Percentiles rank a stretch among this genome's conserved stretches.
Conservation (phyloP, 768 basidiomycete genomes). For the Podaxis sp. region DNA sequence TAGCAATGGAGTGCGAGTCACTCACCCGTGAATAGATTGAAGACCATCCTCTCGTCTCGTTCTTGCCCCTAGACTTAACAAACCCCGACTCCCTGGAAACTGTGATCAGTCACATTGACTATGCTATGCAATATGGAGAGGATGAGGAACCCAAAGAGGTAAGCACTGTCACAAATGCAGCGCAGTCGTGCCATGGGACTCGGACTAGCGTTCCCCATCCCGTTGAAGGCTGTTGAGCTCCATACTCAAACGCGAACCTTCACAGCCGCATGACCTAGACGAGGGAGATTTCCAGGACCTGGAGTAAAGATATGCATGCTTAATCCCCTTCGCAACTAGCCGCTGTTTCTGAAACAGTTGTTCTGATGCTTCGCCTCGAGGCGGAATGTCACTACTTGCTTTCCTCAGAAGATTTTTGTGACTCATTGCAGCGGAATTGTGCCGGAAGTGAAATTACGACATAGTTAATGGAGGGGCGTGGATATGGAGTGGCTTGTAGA, state of each 20-base stretch:
- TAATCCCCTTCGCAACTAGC: not conserved
- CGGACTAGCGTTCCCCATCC: not conserved
- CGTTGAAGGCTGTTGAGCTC: slow-evolving; percentile 2
- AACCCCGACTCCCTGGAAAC: slow-evolving; percentile 87
- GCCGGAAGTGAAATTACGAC: not conserved
- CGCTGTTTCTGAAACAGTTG: not conserved
- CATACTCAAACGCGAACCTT: slow-evolving; percentile 15
- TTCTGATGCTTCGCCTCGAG: not conserved
- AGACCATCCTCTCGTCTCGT: slow-evolving; percentile 96
- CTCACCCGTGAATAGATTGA: slow-evolving; percentile 67
- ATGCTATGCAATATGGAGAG: slow-evolving; percentile 98
- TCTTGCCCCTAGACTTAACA: slow-evolving; percentile 91
- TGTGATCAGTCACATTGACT: slow-evolving; percentile 94
- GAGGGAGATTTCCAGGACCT: slow-evolving; percentile 86
- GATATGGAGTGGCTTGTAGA: slow-evolving; percentile 7
- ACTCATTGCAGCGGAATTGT: not conserved
- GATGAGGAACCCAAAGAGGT: slow-evolving; percentile 97
- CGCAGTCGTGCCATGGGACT: not conserved
- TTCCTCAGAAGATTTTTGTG: not conserved
- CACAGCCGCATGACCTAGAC: slow-evolving; percentile 87
- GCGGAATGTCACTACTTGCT: not conserved
- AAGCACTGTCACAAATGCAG: slow-evolving; percentile 19
- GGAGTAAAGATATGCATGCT: slow-evolving; percentile 38
- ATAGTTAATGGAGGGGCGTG: not conserved
- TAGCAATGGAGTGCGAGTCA: not conserved